Percentiles rank a stretch among this genome's conserved stretches.
These are phyloP conservation scores for Pichia nanzhaoensis DNA, from an alignment of 805 yeast genomes.

Conservation along the genomic window DNA sequence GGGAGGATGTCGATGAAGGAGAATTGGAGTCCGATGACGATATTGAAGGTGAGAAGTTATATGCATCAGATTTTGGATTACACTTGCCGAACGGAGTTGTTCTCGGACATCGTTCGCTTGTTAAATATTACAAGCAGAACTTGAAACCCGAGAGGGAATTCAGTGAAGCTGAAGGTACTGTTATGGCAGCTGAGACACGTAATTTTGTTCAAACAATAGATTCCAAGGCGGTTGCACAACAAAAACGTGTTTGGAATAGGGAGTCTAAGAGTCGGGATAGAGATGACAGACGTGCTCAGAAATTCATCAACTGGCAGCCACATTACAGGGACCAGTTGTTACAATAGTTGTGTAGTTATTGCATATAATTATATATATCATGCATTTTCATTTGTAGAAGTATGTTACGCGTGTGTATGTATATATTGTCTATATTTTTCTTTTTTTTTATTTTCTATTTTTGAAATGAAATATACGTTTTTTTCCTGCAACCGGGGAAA, in stretches of 20 bases:
- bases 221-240: conserved; percentile 34
- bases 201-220: conserved; percentile 37
- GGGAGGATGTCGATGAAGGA: conserved; percentile 30
- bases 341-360: conserved; percentile 19
- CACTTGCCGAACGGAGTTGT: conserved; percentile 71
- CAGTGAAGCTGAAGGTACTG: conserved; percentile 64
- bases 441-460: background rate
- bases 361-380: too few species aligned
- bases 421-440: background rate
- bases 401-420: background rate
- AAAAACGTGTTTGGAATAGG: conserved; percentile 58
- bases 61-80: conserved; percentile 50
- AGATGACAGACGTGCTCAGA: conserved; percentile 51
- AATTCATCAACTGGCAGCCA: conserved; percentile 72
- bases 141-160: conserved; percentile 42
- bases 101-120: conserved; percentile 75
- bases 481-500: background rate
- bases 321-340: conserved; percentile 77
- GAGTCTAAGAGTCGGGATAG: conserved; percentile 43
- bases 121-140: conserved; percentile 66
- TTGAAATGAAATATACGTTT: too few species aligned
- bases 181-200: conserved; percentile 70
- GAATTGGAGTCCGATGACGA: conserved; percentile 31
- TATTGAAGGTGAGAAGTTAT: conserved; percentile 26
- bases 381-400: background rate